Percentiles rank a stretch among this genome's conserved stretches.
phyloP scores from a whole-genome alignment of 805 yeast species.

The Suhomyces pyralidae region DNA sequence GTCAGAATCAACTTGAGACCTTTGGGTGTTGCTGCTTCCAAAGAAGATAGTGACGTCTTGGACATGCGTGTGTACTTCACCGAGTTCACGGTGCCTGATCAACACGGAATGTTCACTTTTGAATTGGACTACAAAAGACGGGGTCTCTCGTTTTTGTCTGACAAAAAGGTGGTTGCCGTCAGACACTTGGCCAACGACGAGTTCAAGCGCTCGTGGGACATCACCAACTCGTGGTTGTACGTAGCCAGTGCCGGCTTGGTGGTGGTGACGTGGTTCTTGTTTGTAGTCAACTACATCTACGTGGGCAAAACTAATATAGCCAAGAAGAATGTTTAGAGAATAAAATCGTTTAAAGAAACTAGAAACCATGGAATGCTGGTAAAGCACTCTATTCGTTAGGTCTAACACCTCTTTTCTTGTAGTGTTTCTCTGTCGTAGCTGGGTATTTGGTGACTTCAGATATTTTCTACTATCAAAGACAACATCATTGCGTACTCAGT shows the following conservation, averaged over 20 bases:
- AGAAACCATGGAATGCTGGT: background rate
- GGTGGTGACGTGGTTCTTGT: constrained; percentile 70
- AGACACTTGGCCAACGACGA: constrained; percentile 96
- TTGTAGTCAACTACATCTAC: constrained; percentile 63
- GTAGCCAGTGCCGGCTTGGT: constrained; percentile 69
- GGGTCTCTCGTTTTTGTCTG: constrained; percentile 68
- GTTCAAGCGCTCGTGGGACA: constrained; percentile 88
- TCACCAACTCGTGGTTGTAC: constrained; percentile 91
- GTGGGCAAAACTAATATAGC: constrained; percentile 27
- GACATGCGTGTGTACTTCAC: constrained; percentile 49
- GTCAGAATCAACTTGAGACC: constrained; percentile 67
- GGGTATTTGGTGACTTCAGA: background rate
- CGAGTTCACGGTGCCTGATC: constrained; percentile 80
- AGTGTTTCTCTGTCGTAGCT: background rate
- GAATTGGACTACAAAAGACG: constrained; percentile 71
- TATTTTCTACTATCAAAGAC: constrained; percentile 12
- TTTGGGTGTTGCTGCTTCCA: constrained; percentile 34
- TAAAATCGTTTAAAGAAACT: no score
- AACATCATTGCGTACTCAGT: constrained; percentile 17
- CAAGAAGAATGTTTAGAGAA: constrained; percentile 24
- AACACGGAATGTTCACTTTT: constrained; percentile 94
- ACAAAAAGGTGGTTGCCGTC: constrained; percentile 70
- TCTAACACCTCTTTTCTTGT: background rate
- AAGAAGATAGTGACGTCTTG: constrained; percentile 34
- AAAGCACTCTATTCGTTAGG: background rate